These are phyloP conservation scores for Wallacemonas sp. DNA, from an alignment of 208 protist species.

Conservation along the genomic window DNA sequence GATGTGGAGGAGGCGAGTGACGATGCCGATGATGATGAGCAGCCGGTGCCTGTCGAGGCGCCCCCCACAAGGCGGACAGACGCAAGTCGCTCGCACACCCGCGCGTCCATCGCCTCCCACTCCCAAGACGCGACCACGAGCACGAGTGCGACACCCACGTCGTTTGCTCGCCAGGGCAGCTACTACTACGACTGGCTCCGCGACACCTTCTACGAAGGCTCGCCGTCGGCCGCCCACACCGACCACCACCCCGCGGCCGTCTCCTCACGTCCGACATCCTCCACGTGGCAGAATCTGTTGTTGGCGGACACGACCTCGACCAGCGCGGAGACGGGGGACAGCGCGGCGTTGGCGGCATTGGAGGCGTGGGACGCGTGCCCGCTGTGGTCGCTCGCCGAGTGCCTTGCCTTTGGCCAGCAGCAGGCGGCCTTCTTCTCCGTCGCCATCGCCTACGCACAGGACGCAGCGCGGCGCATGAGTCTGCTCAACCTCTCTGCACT, in stretches of 20 bases:
- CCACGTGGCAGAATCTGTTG: background rate
- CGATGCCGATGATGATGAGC: too few species aligned
- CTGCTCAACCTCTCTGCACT: conserved; percentile 5
- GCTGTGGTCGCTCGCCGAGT: conserved; percentile 15
- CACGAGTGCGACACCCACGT: background rate
- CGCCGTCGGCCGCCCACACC: background rate
- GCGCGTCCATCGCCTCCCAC: too few species aligned
- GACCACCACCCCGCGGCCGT: background rate
- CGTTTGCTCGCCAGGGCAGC: background rate
- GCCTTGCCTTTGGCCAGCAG: conserved; percentile 11
- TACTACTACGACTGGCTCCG: conserved; percentile 14
- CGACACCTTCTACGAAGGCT: conserved; percentile 14
- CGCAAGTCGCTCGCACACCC: too few species aligned
- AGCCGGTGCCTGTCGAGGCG: too few species aligned
- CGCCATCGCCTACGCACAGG: conserved; percentile 10
- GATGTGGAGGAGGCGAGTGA: too few species aligned
- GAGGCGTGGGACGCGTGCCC: conserved; percentile 10
- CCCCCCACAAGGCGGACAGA: too few species aligned
- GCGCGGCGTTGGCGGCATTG: background rate
- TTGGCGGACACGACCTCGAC: background rate
- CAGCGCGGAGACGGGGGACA: too few species aligned
- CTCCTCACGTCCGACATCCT: background rate
- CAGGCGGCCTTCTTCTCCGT: conserved; percentile 16
- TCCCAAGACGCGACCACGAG: too few species aligned
- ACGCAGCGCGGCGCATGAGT: background rate